These are phyloP conservation scores for Cutaneotrichosporon sp. DNA, from an alignment of 1,284 basidiomycete genomes.

Conservation along the genomic window DNA sequence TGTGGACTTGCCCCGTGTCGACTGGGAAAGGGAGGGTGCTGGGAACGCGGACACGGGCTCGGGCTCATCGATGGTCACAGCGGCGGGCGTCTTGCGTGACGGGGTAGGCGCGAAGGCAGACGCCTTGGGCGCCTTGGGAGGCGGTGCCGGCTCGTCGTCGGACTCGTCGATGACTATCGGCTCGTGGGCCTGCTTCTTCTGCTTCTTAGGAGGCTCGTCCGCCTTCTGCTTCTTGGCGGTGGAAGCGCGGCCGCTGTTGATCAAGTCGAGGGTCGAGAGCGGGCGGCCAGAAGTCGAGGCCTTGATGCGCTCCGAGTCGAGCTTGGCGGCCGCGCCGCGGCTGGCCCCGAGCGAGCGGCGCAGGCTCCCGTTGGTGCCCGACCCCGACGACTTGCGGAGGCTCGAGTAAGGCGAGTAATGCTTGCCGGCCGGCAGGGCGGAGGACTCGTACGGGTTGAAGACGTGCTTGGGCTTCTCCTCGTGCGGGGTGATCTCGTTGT, in stretches of 20 bases:
- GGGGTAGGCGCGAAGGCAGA: constrained; percentile 4
- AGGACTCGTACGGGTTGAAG: constrained; percentile 46
- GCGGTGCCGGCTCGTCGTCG: constrained; percentile 5
- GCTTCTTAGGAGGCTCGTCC: neutral
- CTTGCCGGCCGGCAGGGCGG: constrained; percentile 13
- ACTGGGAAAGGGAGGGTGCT: constrained; percentile 16
- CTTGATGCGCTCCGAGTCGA: constrained; percentile 25
- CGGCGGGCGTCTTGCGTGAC: constrained; percentile 9
- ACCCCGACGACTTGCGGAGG: constrained; percentile 18
- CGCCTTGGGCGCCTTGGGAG: neutral
- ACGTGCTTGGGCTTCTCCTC: constrained; percentile 31
- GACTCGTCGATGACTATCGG: constrained; percentile 11
- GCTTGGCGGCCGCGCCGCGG: constrained; percentile 46
- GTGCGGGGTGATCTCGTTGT: constrained; percentile 34
- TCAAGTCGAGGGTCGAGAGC: constrained; percentile 28
- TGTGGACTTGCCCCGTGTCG: constrained; percentile 11
- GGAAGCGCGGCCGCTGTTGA: constrained; percentile 9
- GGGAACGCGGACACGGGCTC: constrained; percentile 28
- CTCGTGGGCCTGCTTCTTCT: constrained; percentile 1
- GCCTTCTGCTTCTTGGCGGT: neutral
- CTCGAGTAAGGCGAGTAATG: constrained; percentile 8
- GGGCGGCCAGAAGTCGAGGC: constrained; percentile 15
- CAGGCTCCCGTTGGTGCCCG: constrained; percentile 2
- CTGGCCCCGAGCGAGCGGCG: constrained; percentile 30
- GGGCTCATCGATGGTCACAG: constrained; percentile 21